phyloP scores from a whole-genome alignment of 2,329 filamentous ascomycete species.

The Penicillium brasilianum region DNA sequence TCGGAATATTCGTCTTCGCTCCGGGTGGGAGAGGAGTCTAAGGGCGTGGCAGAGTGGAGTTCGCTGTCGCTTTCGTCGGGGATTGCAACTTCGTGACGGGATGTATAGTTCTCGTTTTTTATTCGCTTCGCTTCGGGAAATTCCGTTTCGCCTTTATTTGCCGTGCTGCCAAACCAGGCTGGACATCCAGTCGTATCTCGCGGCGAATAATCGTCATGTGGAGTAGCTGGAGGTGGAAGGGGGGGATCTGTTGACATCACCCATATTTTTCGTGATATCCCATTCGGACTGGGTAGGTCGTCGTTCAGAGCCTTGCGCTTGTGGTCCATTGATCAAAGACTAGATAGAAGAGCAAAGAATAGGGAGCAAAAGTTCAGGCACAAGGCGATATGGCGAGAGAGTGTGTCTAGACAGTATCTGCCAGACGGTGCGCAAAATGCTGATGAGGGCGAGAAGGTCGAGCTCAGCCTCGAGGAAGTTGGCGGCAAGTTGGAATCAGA shows the following conservation, averaged over 20 bases:
- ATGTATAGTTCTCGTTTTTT: background rate
- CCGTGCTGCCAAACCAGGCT: background rate
- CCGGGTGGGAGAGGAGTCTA: background rate
- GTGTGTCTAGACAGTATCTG: background rate
- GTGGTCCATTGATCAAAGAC: background rate
- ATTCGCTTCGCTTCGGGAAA: background rate
- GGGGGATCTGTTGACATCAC: background rate
- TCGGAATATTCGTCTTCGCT: background rate
- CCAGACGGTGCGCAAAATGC: background rate
- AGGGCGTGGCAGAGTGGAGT: background rate
- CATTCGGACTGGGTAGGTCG: background rate
- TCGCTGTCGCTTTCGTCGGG: background rate
- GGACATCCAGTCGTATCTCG: constrained; percentile 5
- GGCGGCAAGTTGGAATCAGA: background rate
- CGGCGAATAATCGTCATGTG: background rate
- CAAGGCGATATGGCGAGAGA: background rate
- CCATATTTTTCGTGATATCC: background rate
- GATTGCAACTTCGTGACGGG: no score
- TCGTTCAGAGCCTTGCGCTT: background rate
- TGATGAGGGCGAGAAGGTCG: background rate
- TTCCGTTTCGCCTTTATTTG: background rate
- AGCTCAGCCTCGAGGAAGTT: background rate
- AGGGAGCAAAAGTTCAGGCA: background rate
- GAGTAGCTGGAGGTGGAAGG: background rate
- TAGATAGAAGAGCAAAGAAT: background rate